These are phyloP conservation scores for Tylopilus sp. DNA, from an alignment of 1,284 basidiomycete species.

Conservation along the genomic window DNA sequence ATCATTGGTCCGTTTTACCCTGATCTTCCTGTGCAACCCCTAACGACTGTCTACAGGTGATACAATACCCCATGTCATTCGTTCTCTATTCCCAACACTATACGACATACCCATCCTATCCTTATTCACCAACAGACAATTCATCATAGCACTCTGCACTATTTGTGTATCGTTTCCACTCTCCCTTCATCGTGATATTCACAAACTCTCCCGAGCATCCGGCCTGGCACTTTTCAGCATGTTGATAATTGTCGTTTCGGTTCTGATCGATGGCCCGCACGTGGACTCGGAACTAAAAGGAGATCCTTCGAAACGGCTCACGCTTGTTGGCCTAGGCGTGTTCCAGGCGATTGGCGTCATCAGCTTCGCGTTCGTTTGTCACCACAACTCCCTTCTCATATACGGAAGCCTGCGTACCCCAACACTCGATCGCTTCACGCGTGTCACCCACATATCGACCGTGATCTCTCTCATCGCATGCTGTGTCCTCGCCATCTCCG, in stretches of 20 bases:
- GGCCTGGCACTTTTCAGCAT: constrained; percentile 89
- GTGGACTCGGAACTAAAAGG: constrained; percentile 81
- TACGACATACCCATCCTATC: constrained; percentile 65
- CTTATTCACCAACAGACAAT: constrained; percentile 81
- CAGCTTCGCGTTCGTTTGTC: constrained; percentile 92
- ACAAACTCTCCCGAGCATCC: constrained; percentile 92
- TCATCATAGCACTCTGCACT: constrained; percentile 85
- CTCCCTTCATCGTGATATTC: constrained; percentile 94
- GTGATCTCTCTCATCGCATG: constrained; percentile 79
- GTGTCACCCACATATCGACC: constrained; percentile 91
- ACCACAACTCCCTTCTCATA: constrained; percentile 91
- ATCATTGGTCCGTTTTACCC: constrained; percentile 59
- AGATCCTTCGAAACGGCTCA: constrained; percentile 65
- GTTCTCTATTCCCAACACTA: constrained; percentile 80
- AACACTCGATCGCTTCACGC: constrained; percentile 91
- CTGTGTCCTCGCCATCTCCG: constrained; percentile 83
- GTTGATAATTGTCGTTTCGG: constrained; percentile 88
- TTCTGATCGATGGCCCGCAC: constrained; percentile 82
- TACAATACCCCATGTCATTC: constrained; percentile 93
- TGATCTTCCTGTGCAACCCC: constrained; percentile 34
- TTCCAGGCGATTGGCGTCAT: constrained; percentile 95
- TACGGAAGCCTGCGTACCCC: constrained; percentile 92
- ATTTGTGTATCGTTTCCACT: constrained; percentile 90
- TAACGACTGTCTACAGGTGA: constrained; percentile 57
- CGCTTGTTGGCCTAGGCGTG: constrained; percentile 71